Conservation (phyloP, 2,329 filamentous ascomycete species). For the Penicillium sp. region DNA sequence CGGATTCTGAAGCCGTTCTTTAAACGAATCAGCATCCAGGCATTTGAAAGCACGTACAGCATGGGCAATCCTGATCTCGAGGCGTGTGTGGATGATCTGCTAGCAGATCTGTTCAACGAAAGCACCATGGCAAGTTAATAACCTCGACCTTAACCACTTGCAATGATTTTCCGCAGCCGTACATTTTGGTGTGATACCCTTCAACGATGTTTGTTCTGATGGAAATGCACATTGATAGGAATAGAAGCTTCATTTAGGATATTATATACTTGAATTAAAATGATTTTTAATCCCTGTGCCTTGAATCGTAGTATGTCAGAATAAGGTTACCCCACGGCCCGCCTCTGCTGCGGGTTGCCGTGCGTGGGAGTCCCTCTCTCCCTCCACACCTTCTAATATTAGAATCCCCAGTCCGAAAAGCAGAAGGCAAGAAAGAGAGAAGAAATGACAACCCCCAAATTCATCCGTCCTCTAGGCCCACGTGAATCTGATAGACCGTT, state of each 20-base stretch:
- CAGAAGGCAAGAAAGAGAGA: not conserved
- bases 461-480: not conserved
- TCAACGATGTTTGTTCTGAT: not conserved
- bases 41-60: constrained; percentile 88
- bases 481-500: not conserved
- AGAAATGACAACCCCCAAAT: not conserved
- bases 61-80: constrained; percentile 68
- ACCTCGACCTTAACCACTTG: not conserved
- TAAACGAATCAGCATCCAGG: constrained; percentile 83
- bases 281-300: not conserved
- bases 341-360: too few species aligned
- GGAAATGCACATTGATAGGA: not conserved
- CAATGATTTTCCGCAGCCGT: not conserved
- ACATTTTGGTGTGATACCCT: not conserved
- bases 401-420: not conserved
- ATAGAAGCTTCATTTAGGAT: not conserved
- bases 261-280: not conserved
- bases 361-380: not conserved
- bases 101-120: constrained; percentile 78
- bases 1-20: constrained; percentile 85
- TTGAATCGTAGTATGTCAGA: not conserved
- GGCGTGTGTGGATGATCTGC: constrained; percentile 58
- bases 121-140: constrained; percentile 49
- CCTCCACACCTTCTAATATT: not conserved
- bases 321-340: not conserved